Percentiles rank a stretch among this genome's conserved stretches.
Evolutionary conservation across 2,329 filamentous ascomycete species (phyloP).

Genomic region (Bipolaris zeicola): DNA sequence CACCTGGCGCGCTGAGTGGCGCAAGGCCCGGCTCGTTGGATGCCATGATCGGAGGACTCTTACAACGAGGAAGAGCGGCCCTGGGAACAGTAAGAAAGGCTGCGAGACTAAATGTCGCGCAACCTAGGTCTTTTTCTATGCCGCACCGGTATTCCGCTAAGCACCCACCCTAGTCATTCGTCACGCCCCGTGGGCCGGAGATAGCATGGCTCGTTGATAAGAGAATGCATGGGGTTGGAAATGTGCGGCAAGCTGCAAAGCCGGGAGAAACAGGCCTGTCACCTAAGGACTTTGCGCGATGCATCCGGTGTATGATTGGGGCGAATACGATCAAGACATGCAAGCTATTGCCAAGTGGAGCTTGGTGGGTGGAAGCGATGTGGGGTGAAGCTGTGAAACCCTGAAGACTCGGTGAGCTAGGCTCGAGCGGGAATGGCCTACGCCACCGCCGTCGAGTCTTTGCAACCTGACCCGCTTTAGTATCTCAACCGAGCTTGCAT

Average conservation of each 20-base stretch:
- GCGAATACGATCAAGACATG: slow-evolving; percentile 1
- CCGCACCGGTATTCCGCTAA: slow-evolving; percentile 13
- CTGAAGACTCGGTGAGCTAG: slow-evolving; percentile 4
- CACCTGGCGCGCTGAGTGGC: slow-evolving; percentile 26
- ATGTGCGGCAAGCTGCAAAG: background rate
- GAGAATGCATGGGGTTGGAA: slow-evolving; percentile 1
- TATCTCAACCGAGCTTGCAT: background rate
- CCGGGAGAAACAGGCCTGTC: slow-evolving; percentile 3
- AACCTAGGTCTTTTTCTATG: slow-evolving; percentile 9
- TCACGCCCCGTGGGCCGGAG: slow-evolving; percentile 12
- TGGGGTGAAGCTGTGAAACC: slow-evolving; percentile 10
- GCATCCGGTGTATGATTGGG: slow-evolving; percentile 1
- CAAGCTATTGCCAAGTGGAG: slow-evolving; percentile 16
- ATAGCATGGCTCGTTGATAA: slow-evolving; percentile 8
- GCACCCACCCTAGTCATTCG: slow-evolving; percentile 13
- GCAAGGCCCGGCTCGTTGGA: slow-evolving; percentile 33
- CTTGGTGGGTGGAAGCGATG: slow-evolving; percentile 3
- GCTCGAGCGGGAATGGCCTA: background rate
- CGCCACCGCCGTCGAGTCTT: background rate
- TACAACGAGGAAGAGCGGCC: background rate
- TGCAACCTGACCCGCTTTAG: background rate
- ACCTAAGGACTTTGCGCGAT: background rate
- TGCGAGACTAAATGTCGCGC: background rate
- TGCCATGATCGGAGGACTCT: slow-evolving; percentile 15
- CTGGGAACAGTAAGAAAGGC: background rate